Base-by-base conservation (phyloP, 139 green algal species). In the Medakamo hakoo region DNA sequence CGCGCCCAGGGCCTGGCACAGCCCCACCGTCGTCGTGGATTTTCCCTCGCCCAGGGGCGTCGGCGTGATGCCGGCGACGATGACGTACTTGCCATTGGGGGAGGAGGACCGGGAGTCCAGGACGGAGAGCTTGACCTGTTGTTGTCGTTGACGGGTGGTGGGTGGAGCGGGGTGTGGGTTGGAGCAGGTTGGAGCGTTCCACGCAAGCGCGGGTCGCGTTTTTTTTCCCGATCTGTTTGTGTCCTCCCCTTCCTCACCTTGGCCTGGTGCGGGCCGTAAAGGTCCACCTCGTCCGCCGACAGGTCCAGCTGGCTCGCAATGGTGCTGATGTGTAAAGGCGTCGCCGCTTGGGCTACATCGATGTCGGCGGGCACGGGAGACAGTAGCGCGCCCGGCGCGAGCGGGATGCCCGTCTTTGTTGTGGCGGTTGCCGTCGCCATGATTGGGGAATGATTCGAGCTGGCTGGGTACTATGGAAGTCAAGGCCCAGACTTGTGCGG, bases 11-110 rank as follows among this genome's bases (percentile, higher is more conserved):
- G 92, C 89, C 78, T 99, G 93, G 68, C 84, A 92, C n/a, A 98
- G 67, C 0, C 93, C 93, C 3, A 99, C 86, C 4, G 93, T 99
- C 19, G 91, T 98, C 22, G 93, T 98, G 64, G 76, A 89, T 76
- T 99, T 99, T 67, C 93, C 93, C 65, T 92, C 86, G 3, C 85
- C 76, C 63, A 99, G 76, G 0, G 93, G 93, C 4, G 93, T 99
- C n/a, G 93, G 93, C 0, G 84, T 96, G 66, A 97, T 95, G 59
- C 93, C 93, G 1, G 79, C 89, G 14, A 97, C 90, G n/a, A 96
- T 84, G 3, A 99, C 84, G 65, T 95, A 94, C 69, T 94, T 90
- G 58, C 85, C 88, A 32, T 78, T 63, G 0, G 77, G 64, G 1
- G 56, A 30, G 26, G 71, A 72, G 20, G 73, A 64, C 21, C 87